Percentiles rank a stretch among this genome's conserved stretches.
Evolutionary conservation across 1,139 yeast genomes (phyloP).

Genomic region (Yamadazyma friedrichii): DNA sequence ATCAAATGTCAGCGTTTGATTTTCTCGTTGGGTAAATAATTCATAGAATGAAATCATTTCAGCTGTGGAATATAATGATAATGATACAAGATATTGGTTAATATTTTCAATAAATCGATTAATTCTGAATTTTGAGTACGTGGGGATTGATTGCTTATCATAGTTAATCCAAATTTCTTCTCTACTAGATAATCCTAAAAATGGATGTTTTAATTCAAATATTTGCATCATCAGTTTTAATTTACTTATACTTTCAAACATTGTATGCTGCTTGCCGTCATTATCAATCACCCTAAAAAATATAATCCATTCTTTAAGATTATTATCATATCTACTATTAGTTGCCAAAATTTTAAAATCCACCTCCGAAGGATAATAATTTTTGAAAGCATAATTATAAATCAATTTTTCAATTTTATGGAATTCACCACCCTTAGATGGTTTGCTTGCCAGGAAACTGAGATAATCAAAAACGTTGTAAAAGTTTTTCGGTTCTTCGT

Average conservation of each 20-base stretch:
- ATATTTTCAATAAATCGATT: slow-evolving; percentile 50
- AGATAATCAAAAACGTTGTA: slow-evolving; percentile 46
- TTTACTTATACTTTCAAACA: slow-evolving; percentile 35
- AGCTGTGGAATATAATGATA: slow-evolving; percentile 24
- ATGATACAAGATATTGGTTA: slow-evolving; percentile 44
- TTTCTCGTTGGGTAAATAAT: slow-evolving; percentile 8
- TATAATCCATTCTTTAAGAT: slow-evolving; percentile 35
- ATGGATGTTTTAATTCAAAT: slow-evolving; percentile 34
- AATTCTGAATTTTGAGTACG: slow-evolving; percentile 35
- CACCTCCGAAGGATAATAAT: slow-evolving; percentile 22
- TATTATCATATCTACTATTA: slow-evolving; percentile 36
- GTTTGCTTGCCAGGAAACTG: slow-evolving; percentile 33
- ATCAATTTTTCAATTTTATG: slow-evolving; percentile 41
- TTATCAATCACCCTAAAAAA: slow-evolving; percentile 17
- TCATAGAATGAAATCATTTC: slow-evolving; percentile 6
- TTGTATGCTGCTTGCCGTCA: slow-evolving; percentile 18
- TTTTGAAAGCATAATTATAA: slow-evolving; percentile 35
- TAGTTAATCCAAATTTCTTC: slow-evolving; percentile 40
- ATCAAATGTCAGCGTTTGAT: slow-evolving; percentile 31
- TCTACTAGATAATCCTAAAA: slow-evolving; percentile 38
- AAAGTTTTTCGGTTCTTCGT: slow-evolving; percentile 40
- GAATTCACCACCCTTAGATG: slow-evolving; percentile 29
- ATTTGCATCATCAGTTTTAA: slow-evolving; percentile 35
- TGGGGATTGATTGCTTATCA: slow-evolving; percentile 29
- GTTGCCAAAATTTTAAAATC: slow-evolving; percentile 24